Evolutionary conservation across 257 asterid species (phyloP).

Genomic region (Solanum appendiculatum): DNA sequence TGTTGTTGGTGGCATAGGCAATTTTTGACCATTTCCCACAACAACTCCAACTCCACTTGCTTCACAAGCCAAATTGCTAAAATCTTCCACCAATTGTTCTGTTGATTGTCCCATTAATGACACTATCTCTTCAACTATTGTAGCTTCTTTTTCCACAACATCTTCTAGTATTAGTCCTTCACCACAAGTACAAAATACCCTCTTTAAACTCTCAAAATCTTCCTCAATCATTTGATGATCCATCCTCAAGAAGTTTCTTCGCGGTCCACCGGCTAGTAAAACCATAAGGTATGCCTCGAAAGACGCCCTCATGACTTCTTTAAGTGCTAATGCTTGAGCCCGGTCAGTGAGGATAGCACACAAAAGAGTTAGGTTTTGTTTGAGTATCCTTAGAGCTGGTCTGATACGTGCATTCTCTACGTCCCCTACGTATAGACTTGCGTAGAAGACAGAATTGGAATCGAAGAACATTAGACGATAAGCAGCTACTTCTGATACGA

Average conservation of each 20-base stretch:
- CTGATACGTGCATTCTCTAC: slow-evolving; percentile 41
- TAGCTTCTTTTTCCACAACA: slow-evolving; percentile 50
- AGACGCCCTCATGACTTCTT: slow-evolving; percentile 71
- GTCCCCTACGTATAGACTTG: slow-evolving; percentile 42
- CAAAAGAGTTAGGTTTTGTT: slow-evolving; percentile 68
- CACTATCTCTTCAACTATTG: slow-evolving; percentile 67
- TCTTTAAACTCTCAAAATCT: slow-evolving; percentile 52
- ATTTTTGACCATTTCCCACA: slow-evolving; percentile 47
- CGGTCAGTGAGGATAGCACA: slow-evolving; percentile 67
- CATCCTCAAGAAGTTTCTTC: slow-evolving; percentile 31
- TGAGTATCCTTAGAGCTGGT: slow-evolving; percentile 45
- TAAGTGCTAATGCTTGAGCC: slow-evolving; percentile 60
- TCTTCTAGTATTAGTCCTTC: slow-evolving; percentile 72
- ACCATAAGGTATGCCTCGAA: slow-evolving; percentile 82
- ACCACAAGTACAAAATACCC: slow-evolving; percentile 52
- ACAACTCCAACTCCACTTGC: slow-evolving; percentile 47
- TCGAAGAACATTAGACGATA: slow-evolving; percentile 75
- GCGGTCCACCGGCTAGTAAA: slow-evolving; percentile 75
- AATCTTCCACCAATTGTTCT: slow-evolving; percentile 74
- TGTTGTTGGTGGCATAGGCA: slow-evolving; percentile 87
- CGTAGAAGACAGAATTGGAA: slow-evolving; percentile 53
- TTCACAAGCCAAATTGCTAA: slow-evolving; percentile 66
- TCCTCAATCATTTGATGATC: slow-evolving; percentile 83
- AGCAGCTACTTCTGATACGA: slow-evolving; percentile 86
- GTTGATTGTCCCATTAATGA: slow-evolving; percentile 69